Base-by-base conservation (phyloP, 257 asterid genomes). In the Nicotiana undulata region DNA sequence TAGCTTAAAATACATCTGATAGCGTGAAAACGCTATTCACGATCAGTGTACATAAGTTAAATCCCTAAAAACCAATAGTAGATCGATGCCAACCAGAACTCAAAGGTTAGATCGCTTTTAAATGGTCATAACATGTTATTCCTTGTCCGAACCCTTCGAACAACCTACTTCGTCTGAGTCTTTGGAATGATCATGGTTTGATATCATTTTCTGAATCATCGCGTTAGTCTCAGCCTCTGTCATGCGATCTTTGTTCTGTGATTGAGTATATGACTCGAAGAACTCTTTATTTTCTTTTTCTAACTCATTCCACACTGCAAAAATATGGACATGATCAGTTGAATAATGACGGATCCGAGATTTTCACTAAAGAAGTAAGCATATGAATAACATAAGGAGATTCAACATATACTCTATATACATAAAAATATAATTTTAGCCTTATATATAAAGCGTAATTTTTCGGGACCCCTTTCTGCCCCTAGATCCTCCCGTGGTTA, bases 281-380 rank as follows among this genome's bases (percentile, higher is more conserved):
- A 88, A 86, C 58, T 84, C 89, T 77, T 86, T 81, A 81, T 88
- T 88, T 68, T 83, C 91, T 76, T 88, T 88, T 85, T 82, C 89
- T 12, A 88, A 63, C 82, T 88, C 91, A 17, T 72, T 86, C 91
- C 91, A 88, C 55, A 88, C 91, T 88, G 88, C 86, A 67, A 52
- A 5, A 56, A 24, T 1, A 20, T 51, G 6, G 6, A 4, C 1
- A 13, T 51, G 16, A 51, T 51, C 56, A 13, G 18, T 13, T 11
- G 16, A 12, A 1, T 51, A 13, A 7, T 37, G 46, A 37, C 46
- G 9, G 11, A 40, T 40, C 46, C 46, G 0, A 0, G 3, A 40
- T 40, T 40, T 40, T 40, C 46, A 40, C 2, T 7, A 40, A 40
- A 7, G 11, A 40, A 40, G 46, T 7, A 40, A 40, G 3, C 11